Evolutionary conservation across 2,329 filamentous ascomycete species (phyloP).

Genomic region (Ophiosphaerella herpotricha): DNA sequence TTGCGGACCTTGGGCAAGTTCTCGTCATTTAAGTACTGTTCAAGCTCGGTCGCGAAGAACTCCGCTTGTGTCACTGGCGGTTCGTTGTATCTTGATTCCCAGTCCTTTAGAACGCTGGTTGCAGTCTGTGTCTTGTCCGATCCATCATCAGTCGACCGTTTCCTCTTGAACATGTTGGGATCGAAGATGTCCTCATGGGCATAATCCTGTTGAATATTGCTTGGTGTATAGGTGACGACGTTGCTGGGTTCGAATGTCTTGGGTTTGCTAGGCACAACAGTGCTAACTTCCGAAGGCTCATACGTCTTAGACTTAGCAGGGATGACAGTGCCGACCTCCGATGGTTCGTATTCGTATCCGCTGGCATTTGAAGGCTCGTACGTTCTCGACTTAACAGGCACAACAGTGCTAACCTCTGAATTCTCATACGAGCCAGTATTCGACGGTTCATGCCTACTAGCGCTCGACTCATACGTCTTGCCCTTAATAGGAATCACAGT

Average conservation of each 20-base stretch:
- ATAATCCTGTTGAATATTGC: slow-evolving; percentile 39
- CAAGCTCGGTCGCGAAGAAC: slow-evolving; percentile 50
- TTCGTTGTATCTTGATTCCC: slow-evolving; percentile 48
- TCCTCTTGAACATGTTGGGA: slow-evolving; percentile 52
- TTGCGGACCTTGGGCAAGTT: slow-evolving; percentile 41
- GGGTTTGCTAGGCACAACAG: slow-evolving; percentile 27
- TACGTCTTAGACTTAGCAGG: slow-evolving; percentile 5
- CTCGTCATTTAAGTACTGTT: slow-evolving; percentile 48
- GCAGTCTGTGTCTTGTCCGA: slow-evolving; percentile 36
- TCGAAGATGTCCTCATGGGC: slow-evolving; percentile 54
- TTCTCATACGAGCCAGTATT: slow-evolving; percentile 24
- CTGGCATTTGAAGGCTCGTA: slow-evolving; percentile 19
- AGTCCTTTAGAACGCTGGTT: slow-evolving; percentile 49
- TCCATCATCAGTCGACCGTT: slow-evolving; percentile 1
- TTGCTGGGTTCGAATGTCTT: slow-evolving; percentile 34
- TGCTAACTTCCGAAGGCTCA: slow-evolving; percentile 11
- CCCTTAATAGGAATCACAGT: not conserved
- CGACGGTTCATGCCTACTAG: not conserved
- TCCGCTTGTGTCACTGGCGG: slow-evolving; percentile 49
- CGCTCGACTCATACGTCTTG: not conserved
- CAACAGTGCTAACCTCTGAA: not conserved
- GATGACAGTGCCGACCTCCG: slow-evolving; percentile 7
- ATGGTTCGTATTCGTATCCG: slow-evolving; percentile 21
- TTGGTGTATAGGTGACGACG: slow-evolving; percentile 45
- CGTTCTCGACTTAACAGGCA: slow-evolving; percentile 12